These are phyloP conservation scores for Paraphaeosphaeria minitans DNA, from an alignment of 2,329 filamentous ascomycete species.

Conservation along the genomic window DNA sequence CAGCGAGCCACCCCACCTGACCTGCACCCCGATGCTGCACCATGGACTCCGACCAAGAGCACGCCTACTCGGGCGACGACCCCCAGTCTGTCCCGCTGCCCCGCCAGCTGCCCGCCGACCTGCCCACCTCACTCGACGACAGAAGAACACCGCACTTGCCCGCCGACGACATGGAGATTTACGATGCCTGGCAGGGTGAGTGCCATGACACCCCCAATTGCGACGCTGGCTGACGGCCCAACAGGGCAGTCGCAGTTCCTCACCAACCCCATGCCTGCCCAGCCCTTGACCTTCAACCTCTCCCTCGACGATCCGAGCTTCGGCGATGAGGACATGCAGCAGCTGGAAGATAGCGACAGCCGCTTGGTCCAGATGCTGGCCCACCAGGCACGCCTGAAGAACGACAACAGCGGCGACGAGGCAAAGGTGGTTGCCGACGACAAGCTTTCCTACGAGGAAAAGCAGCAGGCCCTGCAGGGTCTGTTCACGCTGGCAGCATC, in stretches of 20 bases:
- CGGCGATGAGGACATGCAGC: constrained; percentile 66
- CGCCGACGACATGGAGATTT: constrained; percentile 89
- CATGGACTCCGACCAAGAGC: constrained; percentile 45
- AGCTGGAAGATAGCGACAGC: constrained; percentile 77
- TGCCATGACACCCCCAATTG: constrained; percentile 30
- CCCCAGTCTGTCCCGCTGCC: constrained; percentile 39
- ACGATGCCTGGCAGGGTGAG: constrained; percentile 97
- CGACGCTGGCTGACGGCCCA: constrained; percentile 17
- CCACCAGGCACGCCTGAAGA: constrained; percentile 84
- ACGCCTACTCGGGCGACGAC: constrained; percentile 40
- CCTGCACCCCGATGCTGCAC: constrained; percentile 33
- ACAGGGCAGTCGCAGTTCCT: constrained; percentile 94
- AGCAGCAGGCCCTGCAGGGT: constrained; percentile 81
- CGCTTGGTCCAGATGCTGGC: constrained; percentile 95
- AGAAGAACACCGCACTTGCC: constrained; percentile 71
- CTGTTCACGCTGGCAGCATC: constrained; percentile 93
- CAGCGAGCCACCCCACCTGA: not conserved
- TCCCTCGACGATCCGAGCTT: constrained; percentile 78
- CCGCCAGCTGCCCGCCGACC: constrained; percentile 73
- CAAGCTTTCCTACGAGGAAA: constrained; percentile 75
- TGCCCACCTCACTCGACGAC: constrained; percentile 92
- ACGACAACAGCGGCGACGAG: constrained; percentile 72
- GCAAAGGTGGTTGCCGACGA: constrained; percentile 77
- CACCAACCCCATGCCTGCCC: constrained; percentile 81
- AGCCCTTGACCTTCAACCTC: constrained; percentile 84